Percentiles rank a stretch among this genome's conserved stretches.
Conservation (phyloP, 192 early-diverging fungal species). For the Mortierella claussenii region DNA sequence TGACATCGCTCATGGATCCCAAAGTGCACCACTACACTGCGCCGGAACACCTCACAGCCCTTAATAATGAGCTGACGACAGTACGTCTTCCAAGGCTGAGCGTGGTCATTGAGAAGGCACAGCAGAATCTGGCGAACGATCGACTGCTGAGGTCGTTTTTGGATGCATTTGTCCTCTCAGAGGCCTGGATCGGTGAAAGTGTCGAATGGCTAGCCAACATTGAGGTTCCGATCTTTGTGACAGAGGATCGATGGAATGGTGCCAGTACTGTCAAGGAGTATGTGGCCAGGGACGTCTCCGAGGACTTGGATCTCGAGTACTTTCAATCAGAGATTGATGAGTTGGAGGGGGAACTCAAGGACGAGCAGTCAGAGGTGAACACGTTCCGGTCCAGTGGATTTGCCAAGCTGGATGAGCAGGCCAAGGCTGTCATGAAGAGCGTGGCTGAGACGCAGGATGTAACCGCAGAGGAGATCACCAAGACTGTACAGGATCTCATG, state of each 20-base stretch:
- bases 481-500: slow-evolving; percentile 39
- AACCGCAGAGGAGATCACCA: slow-evolving; percentile 21
- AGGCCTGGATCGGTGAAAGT: slow-evolving; percentile 52
- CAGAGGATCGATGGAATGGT: slow-evolving; percentile 34
- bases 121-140: slow-evolving; percentile 41
- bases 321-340: slow-evolving; percentile 30
- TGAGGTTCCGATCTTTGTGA: slow-evolving; percentile 28
- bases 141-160: slow-evolving; percentile 35
- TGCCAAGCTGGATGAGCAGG: slow-evolving; percentile 47
- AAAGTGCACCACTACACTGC: slow-evolving; percentile 50
- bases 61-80: slow-evolving; percentile 43
- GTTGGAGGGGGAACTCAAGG: slow-evolving; percentile 25
- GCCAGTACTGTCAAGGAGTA: slow-evolving; percentile 31
- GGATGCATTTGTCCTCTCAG: slow-evolving; percentile 35
- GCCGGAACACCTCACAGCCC: slow-evolving; percentile 36
- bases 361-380: slow-evolving; percentile 39
- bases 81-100: slow-evolving; percentile 33
- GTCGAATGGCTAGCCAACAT: slow-evolving; percentile 46
- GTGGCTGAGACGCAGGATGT: slow-evolving; percentile 24
- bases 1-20: slow-evolving; percentile 52
- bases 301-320: slow-evolving; percentile 28
- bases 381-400: slow-evolving; percentile 40
- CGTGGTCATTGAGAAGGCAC: slow-evolving; percentile 40
- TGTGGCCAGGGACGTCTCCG: slow-evolving; percentile 14
- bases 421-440: slow-evolving; percentile 22